Base-by-base conservation (phyloP, 2,329 filamentous ascomycete species). In the Clarireedia paspali region DNA sequence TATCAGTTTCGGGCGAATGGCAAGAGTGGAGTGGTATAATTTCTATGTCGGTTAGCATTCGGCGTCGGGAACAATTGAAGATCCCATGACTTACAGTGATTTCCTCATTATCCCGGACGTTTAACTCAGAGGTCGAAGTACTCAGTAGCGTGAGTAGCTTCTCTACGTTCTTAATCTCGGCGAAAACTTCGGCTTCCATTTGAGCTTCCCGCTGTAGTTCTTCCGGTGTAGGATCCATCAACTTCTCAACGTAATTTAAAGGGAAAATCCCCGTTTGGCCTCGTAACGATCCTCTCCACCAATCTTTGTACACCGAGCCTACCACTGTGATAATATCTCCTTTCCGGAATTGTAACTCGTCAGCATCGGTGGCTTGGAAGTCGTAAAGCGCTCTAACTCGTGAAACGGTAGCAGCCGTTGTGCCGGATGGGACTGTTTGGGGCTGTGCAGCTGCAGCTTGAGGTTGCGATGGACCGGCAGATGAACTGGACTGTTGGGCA, bases 221-320 rank as follows among this genome's bases (percentile, higher is more conserved):
- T 64, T 97, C 92, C 17, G 86, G 85, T 0, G 94, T 97, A 5
- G 94, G 94, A 68, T 99, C 94, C 55, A 91, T 85, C 61, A 99
- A 77, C 73, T 99, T 99, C 75, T 99, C 94, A 15, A 99, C 94
- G 68, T 99, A 99, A 74, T 99, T 99, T 62, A 99, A 80, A 6
- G 94, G 94, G 72, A 99, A 99, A 62, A 99, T 99, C 64, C 94
- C 94, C 6, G 91, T 96, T 72, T 96, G 90, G 20, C 94, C 94
- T 68, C 91, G 85, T 57, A 99, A 76, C 44, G 91, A 95, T 1
- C 94, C 94, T 65, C 95, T 92, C 94, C 94, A 99, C 94, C 94
- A 99, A 72, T 99, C 94, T 73, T 97, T 99, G 75, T 95, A 99
- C 1, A 97, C 94, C 1, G 91, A 96, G 72, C 97, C 94, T 42